Conservation (phyloP, 306 rosid genomes). For the Glycyrrhiza uralensis region DNA sequence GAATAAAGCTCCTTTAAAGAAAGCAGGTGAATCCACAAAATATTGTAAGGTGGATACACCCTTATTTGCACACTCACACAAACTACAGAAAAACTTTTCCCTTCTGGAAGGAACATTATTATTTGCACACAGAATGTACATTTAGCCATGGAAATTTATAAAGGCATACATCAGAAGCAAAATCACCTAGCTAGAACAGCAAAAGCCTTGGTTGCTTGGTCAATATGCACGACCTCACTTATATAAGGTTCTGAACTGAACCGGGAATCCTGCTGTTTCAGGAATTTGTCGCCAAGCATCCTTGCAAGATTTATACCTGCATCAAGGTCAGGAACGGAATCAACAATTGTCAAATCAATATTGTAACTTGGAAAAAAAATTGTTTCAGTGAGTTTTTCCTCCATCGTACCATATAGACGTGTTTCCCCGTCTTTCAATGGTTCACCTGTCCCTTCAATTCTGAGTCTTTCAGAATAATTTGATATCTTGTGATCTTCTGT, state of each 20-base stretch:
- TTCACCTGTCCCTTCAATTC: conserved; percentile 73
- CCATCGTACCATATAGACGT: conserved; percentile 70
- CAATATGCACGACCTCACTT: conserved; percentile 66
- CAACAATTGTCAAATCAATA: conserved; percentile 24
- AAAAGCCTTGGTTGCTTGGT: conserved; percentile 57
- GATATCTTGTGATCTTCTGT: conserved; percentile 84
- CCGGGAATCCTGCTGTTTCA: conserved; percentile 90
- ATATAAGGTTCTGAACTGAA: conserved; percentile 89
- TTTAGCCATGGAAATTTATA: not conserved
- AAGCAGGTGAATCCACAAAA: not conserved
- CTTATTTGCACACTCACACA: not conserved
- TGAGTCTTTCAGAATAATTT: conserved; percentile 66
- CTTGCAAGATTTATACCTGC: conserved; percentile 94
- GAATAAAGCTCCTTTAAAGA: not conserved
- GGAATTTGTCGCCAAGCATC: conserved; percentile 98
- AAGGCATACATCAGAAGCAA: conserved; percentile 24
- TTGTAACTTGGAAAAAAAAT: conserved; percentile 2
- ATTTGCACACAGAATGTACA: conserved; percentile 15
- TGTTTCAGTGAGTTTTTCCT: not conserved
- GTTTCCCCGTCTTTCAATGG: conserved; percentile 91
- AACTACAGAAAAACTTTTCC: not conserved
- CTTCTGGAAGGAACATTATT: not conserved
- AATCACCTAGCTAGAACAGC: conserved; percentile 88
- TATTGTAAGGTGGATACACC: not conserved
- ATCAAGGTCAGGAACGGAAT: conserved; percentile 24